Evolutionary conservation across 2,329 filamentous ascomycete species (phyloP).

Genomic region (Neocucurbitaria cava): DNA sequence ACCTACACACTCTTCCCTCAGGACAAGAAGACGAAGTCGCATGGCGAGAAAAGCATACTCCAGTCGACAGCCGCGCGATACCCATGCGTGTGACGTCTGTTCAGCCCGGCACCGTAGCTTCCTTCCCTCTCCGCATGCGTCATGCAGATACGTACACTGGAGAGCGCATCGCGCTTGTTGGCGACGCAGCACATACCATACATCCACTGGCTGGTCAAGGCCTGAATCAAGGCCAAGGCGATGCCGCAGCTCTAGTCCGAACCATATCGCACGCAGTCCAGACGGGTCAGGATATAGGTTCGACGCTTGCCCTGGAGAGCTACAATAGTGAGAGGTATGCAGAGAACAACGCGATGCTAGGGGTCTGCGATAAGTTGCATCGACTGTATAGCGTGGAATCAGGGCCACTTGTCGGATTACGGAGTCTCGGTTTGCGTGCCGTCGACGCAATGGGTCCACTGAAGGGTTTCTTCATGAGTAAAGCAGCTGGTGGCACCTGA

Average conservation of each 20-base stretch:
- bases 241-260: constrained; percentile 78
- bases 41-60: constrained; percentile 82
- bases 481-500: constrained; percentile 55
- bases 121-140: constrained; percentile 88
- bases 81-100: constrained; percentile 74
- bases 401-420: constrained; percentile 79
- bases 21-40: constrained; percentile 73
- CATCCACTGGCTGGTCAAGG: constrained; percentile 95
- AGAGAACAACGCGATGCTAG: constrained; percentile 78
- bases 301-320: constrained; percentile 75
- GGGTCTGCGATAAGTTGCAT: constrained; percentile 86
- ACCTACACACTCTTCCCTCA: constrained; percentile 71
- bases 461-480: constrained; percentile 86
- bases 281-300: constrained; percentile 88
- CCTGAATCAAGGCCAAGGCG: constrained; percentile 89
- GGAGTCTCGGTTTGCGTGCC: constrained; percentile 76
- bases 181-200: constrained; percentile 93
- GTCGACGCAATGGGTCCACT: constrained; percentile 77
- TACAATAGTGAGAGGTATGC: constrained; percentile 85
- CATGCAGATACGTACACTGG: constrained; percentile 94
- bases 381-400: constrained; percentile 85
- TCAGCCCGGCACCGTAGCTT: constrained; percentile 81
- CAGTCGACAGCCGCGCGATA: constrained; percentile 54
- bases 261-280: constrained; percentile 78
- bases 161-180: constrained; percentile 88